A percentile compares a stretch with the other conserved stretches of the same genome.
Evolutionary conservation across 139 green algal species (phyloP).

Genomic region (Ulvella scutata): DNA sequence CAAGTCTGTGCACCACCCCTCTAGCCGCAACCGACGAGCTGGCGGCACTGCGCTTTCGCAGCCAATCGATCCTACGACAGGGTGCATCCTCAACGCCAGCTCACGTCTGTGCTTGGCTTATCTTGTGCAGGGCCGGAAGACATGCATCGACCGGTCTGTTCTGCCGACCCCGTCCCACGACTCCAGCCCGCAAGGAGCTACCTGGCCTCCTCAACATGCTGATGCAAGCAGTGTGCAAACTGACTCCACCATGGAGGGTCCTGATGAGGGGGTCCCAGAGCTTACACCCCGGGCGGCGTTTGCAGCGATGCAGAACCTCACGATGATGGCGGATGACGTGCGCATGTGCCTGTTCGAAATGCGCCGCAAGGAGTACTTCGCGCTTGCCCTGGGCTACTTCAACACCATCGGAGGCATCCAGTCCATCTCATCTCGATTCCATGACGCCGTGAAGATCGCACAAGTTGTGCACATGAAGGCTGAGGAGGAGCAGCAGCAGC

Average conservation of each 20-base stretch:
- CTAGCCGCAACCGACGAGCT: not conserved
- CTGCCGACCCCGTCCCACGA: too few relatives aligned
- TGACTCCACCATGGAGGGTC: too few relatives aligned
- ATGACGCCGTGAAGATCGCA: not conserved
- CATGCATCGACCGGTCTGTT: not conserved
- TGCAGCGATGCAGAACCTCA: not conserved
- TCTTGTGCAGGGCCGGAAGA: not conserved
- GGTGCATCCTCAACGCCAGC: not conserved
- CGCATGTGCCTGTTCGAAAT: not conserved
- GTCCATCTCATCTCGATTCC: not conserved
- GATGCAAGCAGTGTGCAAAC: too few relatives aligned
- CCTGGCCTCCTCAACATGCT: too few relatives aligned
- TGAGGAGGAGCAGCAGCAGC: not conserved
- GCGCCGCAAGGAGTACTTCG: slow-evolving; percentile 1
- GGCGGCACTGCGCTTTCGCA: not conserved
- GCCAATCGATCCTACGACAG: not conserved
- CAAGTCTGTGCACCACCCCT: not conserved
- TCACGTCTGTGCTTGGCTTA: not conserved
- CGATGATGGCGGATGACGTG: not conserved
- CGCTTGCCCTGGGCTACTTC: not conserved
- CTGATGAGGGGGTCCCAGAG: too few relatives aligned
- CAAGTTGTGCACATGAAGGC: not conserved
- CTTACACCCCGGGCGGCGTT: too few relatives aligned
- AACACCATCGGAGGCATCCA: not conserved
- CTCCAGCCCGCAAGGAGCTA: too few relatives aligned